Evolutionary conservation across 768 basidiomycete genomes (phyloP), one percentile per base, ranked within the genome.

Genomic region (Kwoniella dendrophila): DNA sequence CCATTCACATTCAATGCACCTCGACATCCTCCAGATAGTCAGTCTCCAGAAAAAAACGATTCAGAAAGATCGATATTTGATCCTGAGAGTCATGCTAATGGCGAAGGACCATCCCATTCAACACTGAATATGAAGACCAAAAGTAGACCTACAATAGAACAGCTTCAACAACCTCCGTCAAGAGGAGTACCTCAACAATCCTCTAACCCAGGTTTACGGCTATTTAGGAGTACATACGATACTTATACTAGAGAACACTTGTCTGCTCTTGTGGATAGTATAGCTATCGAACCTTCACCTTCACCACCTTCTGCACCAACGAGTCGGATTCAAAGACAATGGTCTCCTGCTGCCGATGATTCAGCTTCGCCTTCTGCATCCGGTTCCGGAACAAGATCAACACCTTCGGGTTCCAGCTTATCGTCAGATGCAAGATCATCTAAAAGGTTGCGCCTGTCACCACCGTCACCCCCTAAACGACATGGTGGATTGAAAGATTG

Each of bases 161-260:
- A 56, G 20, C 14, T 29, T 4, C n/a, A n/a, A n/a, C 60, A 59
- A 40, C 22, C 56, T 26, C 32, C 45, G 3, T n/a, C 51, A 34
- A 49, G 48, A 38, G 60, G 60, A 18, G 45, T 40, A 2, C 56
- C 60, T 6, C 53, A 49, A 29, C 53, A 47, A 22, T 64, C 49
- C 34, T 68, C 49, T 29, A 66, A 62, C 50, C 66, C 20, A 20
- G 59, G 64, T 1, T 66, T 79, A 24, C 72, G 67, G 12, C 83
- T 97, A 36, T 97, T 98, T 80, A 89, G 92, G 73, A 90, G 93
- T 53, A 87, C 92, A 67, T 98, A 97, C 73, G 95, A 99, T 78
- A 97, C 95, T 0, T 94, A 90, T 74, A 99, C 95, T 1, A 86
- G 92, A 44, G 90, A 95, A 22, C 92, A 96, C 74, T 85, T 98